Percentiles rank a stretch among this genome's conserved stretches.
Conservation (phyloP, 2,329 filamentous ascomycete species). For the Claviceps citrina region DNA sequence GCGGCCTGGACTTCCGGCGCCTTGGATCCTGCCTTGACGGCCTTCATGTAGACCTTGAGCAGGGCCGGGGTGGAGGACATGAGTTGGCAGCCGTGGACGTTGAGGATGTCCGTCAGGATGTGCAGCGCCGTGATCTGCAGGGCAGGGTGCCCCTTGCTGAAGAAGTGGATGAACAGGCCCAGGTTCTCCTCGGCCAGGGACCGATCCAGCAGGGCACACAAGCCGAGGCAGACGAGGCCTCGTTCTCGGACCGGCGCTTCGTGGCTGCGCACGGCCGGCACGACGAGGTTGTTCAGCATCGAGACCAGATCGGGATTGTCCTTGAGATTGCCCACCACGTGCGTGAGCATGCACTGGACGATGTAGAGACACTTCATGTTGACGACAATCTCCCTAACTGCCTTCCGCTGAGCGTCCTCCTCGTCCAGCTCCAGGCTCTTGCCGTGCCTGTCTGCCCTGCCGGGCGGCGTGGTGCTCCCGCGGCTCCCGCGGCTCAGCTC, state of each 20-base stretch:
- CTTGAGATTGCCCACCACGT: slow-evolving; percentile 76
- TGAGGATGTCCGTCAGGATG: slow-evolving; percentile 83
- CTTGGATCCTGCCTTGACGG: slow-evolving; percentile 56
- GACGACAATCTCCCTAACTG: slow-evolving; percentile 80
- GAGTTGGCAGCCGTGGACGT: slow-evolving; percentile 71
- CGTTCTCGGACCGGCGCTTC: slow-evolving; percentile 85
- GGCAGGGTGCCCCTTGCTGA: slow-evolving; percentile 77
- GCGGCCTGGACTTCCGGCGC: slow-evolving; percentile 63
- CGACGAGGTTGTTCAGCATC: slow-evolving; percentile 95
- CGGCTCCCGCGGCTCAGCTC: slow-evolving; percentile 58
- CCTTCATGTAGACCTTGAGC: slow-evolving; percentile 72
- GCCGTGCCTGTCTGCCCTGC: slow-evolving; percentile 27
- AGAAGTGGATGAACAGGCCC: slow-evolving; percentile 88
- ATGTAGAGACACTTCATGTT: slow-evolving; percentile 98
- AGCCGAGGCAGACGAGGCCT: slow-evolving; percentile 73
- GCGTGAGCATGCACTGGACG: slow-evolving; percentile 91
- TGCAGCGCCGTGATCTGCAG: slow-evolving; percentile 83
- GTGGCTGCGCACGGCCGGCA: slow-evolving; percentile 85
- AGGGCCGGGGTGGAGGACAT: slow-evolving; percentile 52
- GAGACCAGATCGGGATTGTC: slow-evolving; percentile 81
- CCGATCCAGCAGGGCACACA: slow-evolving; percentile 83
- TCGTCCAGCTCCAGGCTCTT: slow-evolving; percentile 35
- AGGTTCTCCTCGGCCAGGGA: slow-evolving; percentile 86
- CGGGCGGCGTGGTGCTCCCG: too few species aligned
- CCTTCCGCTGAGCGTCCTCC: slow-evolving; percentile 56